Evolutionary conservation across 208 protist species (phyloP).

Genomic region (Leishmania mexicana): DNA sequence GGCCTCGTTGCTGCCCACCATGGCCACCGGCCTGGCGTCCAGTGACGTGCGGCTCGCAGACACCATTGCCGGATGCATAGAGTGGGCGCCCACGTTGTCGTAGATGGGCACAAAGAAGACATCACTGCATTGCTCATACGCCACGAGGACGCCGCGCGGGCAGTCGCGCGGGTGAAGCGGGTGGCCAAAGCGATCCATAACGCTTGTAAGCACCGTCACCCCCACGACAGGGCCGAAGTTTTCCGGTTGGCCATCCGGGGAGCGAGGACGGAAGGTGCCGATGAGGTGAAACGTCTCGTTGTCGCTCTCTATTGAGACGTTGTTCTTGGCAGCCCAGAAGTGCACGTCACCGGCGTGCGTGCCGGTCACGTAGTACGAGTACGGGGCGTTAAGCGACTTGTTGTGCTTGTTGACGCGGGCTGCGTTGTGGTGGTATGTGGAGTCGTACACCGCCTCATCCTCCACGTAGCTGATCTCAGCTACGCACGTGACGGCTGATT

Average conservation of each 20-base stretch:
- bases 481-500: conserved; percentile 72
- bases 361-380: conserved; percentile 74
- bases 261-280: conserved; percentile 32
- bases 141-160: conserved; percentile 69
- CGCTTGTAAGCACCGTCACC: conserved; percentile 40
- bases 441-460: conserved; percentile 19
- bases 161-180: conserved; percentile 43
- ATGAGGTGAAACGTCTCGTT: conserved; percentile 40
- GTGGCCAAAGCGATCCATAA: conserved; percentile 32
- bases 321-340: conserved; percentile 81
- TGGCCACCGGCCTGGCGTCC: conserved; percentile 39
- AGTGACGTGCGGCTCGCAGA: conserved; percentile 32
- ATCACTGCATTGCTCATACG: conserved; percentile 52
- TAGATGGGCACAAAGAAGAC: conserved; percentile 65
- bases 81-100: conserved; percentile 34
- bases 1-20: conserved; percentile 43
- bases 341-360: conserved; percentile 56
- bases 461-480: conserved; percentile 61
- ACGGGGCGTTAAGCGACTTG: conserved; percentile 28
- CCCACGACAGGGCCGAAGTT: conserved; percentile 56
- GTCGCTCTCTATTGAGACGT: conserved; percentile 30
- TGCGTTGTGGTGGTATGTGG: conserved; percentile 11
- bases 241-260: conserved; percentile 12
- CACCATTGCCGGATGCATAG: conserved; percentile 35
- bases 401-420: conserved; percentile 36